Evolutionary conservation across 83 land plant genomes (phyloP).

Genomic region (Diphasiastrum complanatum): DNA sequence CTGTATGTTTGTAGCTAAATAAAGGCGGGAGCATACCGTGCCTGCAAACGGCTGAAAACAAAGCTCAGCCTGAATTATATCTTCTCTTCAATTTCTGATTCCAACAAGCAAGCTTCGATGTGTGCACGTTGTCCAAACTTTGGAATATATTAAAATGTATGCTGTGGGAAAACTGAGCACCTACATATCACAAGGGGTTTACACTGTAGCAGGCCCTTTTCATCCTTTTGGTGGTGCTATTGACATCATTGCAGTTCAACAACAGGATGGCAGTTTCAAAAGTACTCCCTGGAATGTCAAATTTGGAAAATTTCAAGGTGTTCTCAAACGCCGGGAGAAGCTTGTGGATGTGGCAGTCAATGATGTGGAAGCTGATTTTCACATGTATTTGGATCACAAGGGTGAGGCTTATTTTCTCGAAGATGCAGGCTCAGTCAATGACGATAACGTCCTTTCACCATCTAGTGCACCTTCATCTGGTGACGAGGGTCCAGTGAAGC

Average conservation of each 20-base stretch:
- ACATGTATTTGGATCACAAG: slow-evolving; percentile 80
- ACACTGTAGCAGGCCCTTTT: slow-evolving; percentile 82
- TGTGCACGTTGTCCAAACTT: too few species aligned
- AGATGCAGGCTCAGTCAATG: slow-evolving; percentile 48
- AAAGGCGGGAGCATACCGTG: too few species aligned
- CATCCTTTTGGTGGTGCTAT: slow-evolving; percentile 98
- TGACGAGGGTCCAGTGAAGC: slow-evolving; percentile 52
- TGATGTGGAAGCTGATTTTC: slow-evolving; percentile 55
- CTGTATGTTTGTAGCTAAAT: too few species aligned
- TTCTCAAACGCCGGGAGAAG: slow-evolving; percentile 68
- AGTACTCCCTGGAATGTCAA: slow-evolving; percentile 91
- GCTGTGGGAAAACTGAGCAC: slow-evolving; percentile 66
- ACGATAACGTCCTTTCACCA: slow-evolving; percentile 10
- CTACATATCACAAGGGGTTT: slow-evolving; percentile 60
- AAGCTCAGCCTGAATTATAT: too few species aligned
- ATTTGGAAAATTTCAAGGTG: slow-evolving; percentile 93
- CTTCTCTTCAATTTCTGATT: too few species aligned
- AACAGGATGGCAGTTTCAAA: slow-evolving; percentile 85
- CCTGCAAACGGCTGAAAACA: too few species aligned
- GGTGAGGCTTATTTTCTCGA: slow-evolving; percentile 83
- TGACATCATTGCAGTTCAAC: slow-evolving; percentile 85
- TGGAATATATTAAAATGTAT: too few species aligned
- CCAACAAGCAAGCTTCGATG: too few species aligned
- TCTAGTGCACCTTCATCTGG: slow-evolving; percentile 61
- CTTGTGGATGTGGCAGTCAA: slow-evolving; percentile 60